Base-by-base conservation (phyloP, 495 filamentous ascomycete genomes). In the Penicillium manginii region DNA sequence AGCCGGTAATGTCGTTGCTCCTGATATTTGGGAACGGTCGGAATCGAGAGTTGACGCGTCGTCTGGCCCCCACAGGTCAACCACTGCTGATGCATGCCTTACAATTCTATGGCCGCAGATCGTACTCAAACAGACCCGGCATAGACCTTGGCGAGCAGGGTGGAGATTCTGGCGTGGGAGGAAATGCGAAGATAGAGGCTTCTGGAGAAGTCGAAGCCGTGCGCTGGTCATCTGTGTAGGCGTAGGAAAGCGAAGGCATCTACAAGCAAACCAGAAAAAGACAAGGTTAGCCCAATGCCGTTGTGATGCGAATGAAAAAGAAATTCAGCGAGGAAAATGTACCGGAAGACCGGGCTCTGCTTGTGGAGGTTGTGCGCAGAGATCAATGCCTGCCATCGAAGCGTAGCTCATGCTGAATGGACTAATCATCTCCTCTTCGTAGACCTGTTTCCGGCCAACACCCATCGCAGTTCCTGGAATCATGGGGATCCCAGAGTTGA, bases 191-290 rank as follows among this genome's bases (percentile, higher is more conserved):
- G 46, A 66, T 67, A 19, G 70, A 67, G 6, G 68, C 65, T 49
- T 74, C 73, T 31, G 73, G 68, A 12, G 76, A 73, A 0, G 73
- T 73, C 11, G 74, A 76, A 32, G 69, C 68, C 23, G 70, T 69
- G 37, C 91, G 93, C 65, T 87, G 86, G 61, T 93, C 90, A 73
- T 89, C 91, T 17, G 88, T 87, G 61, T 92, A 89, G 64, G 87
- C 87, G 65, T 92, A 89, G 65, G 89, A 90, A 66, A 96, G 84
- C 67, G 91, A 85, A 76, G 92, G 92, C 76, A 92, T 93, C 91
- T 96, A 81, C 50, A 58, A 53, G 50, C 42, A 55, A 43, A 43
- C 17, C 40, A 58, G 26, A 29, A 29, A 29, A 63, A 64, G 42
- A 59, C 42, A 63, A 61, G 64, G 67, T 72, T 70, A 69, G 64